Conservation (phyloP, 768 basidiomycete genomes). For the Trametes sanguinea region DNA sequence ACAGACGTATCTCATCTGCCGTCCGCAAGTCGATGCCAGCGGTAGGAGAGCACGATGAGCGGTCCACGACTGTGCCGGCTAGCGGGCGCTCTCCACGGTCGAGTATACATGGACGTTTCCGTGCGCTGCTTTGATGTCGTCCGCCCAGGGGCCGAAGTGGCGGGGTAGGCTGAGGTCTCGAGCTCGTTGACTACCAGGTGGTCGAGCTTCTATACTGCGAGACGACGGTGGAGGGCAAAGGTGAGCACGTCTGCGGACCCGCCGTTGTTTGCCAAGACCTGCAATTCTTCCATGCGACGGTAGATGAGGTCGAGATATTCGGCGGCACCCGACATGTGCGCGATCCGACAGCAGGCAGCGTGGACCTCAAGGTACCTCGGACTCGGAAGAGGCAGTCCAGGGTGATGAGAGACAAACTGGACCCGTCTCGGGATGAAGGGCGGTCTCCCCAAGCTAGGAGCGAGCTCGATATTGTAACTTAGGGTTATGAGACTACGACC, state of each 20-base stretch:
- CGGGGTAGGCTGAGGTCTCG: no score
- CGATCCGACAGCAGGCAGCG: conserved; percentile 10
- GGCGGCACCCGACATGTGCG: conserved; percentile 12
- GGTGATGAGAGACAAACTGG: conserved; percentile 8
- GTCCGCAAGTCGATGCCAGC: no score
- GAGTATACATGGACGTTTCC: no score
- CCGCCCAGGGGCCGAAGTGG: no score
- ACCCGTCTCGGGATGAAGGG: conserved; percentile 2
- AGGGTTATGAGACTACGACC: no score
- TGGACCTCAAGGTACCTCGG: conserved; percentile 11
- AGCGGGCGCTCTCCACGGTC: no score
- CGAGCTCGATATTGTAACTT: neutral
- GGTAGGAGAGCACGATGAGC: no score
- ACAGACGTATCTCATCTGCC: no score
- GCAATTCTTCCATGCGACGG: conserved; percentile 6
- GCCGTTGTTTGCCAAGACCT: conserved; percentile 5
- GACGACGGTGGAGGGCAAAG: conserved; percentile 7
- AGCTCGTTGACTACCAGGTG: no score
- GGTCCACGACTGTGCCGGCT: no score
- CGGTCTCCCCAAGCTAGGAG: conserved; percentile 1
- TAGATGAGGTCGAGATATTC: conserved; percentile 11
- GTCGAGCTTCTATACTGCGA: neutral
- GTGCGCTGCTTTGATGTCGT: no score
- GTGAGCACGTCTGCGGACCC: conserved; percentile 7
- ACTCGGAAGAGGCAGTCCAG: conserved; percentile 9